These are phyloP conservation scores for Venturia carpophila DNA, from an alignment of 2,329 filamentous ascomycete genomes.

Conservation along the genomic window DNA sequence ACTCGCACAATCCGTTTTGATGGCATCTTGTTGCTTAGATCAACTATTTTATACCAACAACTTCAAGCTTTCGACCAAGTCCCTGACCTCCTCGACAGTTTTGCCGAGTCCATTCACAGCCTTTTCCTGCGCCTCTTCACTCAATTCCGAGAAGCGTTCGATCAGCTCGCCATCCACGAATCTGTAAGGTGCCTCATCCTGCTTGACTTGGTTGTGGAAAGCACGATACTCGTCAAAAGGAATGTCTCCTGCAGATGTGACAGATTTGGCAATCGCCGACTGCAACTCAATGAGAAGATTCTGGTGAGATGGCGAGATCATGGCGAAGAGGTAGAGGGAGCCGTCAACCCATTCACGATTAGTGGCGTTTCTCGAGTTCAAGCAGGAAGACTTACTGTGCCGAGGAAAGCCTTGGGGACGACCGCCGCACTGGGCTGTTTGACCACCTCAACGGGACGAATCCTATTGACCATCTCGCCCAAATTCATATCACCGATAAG, in stretches of 20 bases:
- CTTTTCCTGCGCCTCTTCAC: conserved; percentile 49
- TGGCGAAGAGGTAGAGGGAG: conserved; percentile 80
- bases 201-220: conserved; percentile 64
- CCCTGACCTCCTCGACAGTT: conserved; percentile 51
- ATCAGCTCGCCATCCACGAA: conserved; percentile 92
- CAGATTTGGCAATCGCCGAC: conserved; percentile 54
- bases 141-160: conserved; percentile 71
- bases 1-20: no score
- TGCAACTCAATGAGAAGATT: conserved; percentile 81
- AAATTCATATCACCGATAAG: conserved; percentile 75
- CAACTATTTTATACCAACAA: conserved; percentile 38
- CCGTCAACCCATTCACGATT: conserved; percentile 64
- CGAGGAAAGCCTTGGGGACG: conserved; percentile 76
- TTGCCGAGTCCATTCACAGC: conserved; percentile 46
- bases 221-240: conserved; percentile 74
- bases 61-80: conserved; percentile 50
- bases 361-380: conserved; percentile 14
- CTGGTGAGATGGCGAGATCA: conserved; percentile 63
- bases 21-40: not conserved
- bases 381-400: conserved; percentile 55
- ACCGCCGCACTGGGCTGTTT: conserved; percentile 59
- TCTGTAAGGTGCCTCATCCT: conserved; percentile 67
- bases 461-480: conserved; percentile 89
- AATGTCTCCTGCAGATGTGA: conserved; percentile 64
- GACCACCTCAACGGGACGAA: conserved; percentile 55